Base-by-base conservation (phyloP, 768 basidiomycete genomes). In the Phanerodontia chrysosporium region DNA sequence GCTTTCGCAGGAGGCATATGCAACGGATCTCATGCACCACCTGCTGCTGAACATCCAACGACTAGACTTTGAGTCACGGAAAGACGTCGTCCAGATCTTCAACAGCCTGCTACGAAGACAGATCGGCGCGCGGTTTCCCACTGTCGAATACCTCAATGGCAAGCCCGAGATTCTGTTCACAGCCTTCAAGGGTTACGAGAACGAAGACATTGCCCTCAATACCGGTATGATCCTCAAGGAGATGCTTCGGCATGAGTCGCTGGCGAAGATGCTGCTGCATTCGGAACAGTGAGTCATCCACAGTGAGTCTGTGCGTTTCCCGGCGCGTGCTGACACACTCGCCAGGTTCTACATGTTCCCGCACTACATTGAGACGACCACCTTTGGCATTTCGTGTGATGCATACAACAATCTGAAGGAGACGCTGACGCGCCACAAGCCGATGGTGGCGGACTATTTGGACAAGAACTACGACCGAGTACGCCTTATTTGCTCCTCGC, bases 381-480 rank as follows among this genome's bases (percentile, higher is more conserved):
- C 95, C 21, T 99, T 99, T 69, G 96, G 97, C 8, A 93, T 98
- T 61, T 98, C 96, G 0, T 98, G 95, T 64, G 97, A 98, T 71
- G 96, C 96, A 3, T 97, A 97, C 67, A 91, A 92, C 16, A 98
- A 97, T 72, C 81, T 98, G 72, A 98, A 98, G 80, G 97, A 98
- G 75, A 95, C 92, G 4, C 78, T 99, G 36, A 98, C 97, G 25
- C 83, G 92, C 62, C 97, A 99, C 73, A 99, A 98, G 71, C 84
- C 93, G 5, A 98, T 99, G 93, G 97, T 98, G 0, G 95, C 96
- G 0, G 88, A 92, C 61, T 99, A 95, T 71, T 81, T 99, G 7
- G 97, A 98, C 72, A 90, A 89, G 80, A 94, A 98, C 71, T 99
- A 98, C 70, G 97, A 99, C 66, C 82, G 92, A 62, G 94, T 96